Percentiles rank a stretch among this genome's conserved stretches.
phyloP scores from a whole-genome alignment of 2,329 filamentous ascomycete species.

The Aspergillus intermedius region DNA sequence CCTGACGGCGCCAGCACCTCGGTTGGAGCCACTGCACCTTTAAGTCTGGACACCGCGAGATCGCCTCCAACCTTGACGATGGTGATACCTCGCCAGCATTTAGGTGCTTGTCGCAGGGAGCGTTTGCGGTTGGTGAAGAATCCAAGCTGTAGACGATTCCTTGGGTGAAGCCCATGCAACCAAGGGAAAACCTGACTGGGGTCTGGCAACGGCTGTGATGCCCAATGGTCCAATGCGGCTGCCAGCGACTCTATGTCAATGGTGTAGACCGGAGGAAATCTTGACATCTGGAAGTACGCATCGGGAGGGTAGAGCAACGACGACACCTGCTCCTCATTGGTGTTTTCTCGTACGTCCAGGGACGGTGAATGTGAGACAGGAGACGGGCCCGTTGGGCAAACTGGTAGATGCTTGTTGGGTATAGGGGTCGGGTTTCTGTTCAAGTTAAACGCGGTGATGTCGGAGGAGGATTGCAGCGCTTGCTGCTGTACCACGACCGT shows the following conservation, averaged over 20 bases:
- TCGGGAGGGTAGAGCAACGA: slow-evolving; percentile 73
- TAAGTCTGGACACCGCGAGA: slow-evolving; percentile 65
- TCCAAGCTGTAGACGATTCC: slow-evolving; percentile 79
- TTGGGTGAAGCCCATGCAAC: slow-evolving; percentile 85
- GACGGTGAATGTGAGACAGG: slow-evolving; percentile 60
- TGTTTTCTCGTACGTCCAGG: slow-evolving; percentile 52
- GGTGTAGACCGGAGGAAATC: slow-evolving; percentile 59
- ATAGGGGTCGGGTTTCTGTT: slow-evolving; percentile 58
- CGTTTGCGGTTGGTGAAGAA: slow-evolving; percentile 80
- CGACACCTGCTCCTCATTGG: slow-evolving; percentile 47
- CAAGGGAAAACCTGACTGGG: slow-evolving; percentile 88
- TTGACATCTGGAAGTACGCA: slow-evolving; percentile 52
- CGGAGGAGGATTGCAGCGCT: slow-evolving; percentile 37
- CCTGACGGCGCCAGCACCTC: slow-evolving; percentile 62
- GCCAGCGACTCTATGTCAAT: slow-evolving; percentile 64
- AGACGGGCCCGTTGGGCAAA: slow-evolving; percentile 73
- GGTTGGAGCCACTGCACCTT: slow-evolving; percentile 75
- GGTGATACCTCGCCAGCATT: slow-evolving; percentile 72
- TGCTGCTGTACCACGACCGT: slow-evolving; percentile 44
- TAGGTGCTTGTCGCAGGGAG: slow-evolving; percentile 62
- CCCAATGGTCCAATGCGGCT: slow-evolving; percentile 66
- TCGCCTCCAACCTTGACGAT: slow-evolving; percentile 86
- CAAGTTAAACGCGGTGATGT: slow-evolving; percentile 47
- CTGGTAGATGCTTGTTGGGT: slow-evolving; percentile 86
- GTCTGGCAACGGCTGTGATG: slow-evolving; percentile 75